A percentile compares a stretch with the other conserved stretches of the same genome.
phyloP scores from a whole-genome alignment of 2,329 filamentous ascomycete species.

The Cadophora sp. region DNA sequence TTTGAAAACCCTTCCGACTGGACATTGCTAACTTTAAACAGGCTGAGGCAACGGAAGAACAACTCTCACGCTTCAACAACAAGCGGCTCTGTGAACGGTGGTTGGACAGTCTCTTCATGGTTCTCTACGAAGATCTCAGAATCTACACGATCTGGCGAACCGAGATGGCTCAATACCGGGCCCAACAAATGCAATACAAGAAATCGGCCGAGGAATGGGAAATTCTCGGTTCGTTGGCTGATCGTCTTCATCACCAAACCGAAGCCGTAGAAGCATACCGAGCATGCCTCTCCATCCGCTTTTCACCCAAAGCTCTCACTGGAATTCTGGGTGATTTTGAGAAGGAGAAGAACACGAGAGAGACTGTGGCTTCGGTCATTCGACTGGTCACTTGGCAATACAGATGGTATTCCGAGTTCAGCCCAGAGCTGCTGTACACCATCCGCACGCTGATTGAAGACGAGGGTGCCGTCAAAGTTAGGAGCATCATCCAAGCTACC shows the following conservation, averaged over 20 bases:
- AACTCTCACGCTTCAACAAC: constrained; percentile 92
- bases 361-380: constrained; percentile 85
- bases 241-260: constrained; percentile 88
- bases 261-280: constrained; percentile 95
- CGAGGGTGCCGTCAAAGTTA: constrained; percentile 95
- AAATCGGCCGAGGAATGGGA: constrained; percentile 99
- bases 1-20: constrained; percentile 30
- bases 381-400: constrained; percentile 97
- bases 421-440: constrained; percentile 84
- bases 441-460: constrained; percentile 95
- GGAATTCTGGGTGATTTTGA: constrained; percentile 85
- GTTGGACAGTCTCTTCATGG: constrained; percentile 99
- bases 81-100: constrained; percentile 97
- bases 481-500: constrained; percentile 96
- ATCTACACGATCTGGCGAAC: constrained; percentile 99
- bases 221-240: constrained; percentile 90
- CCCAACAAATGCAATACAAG: constrained; percentile 93
- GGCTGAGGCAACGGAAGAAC: constrained; percentile 69
- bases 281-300: constrained; percentile 83
- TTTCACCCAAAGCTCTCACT: constrained; percentile 90
- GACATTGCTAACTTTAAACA: constrained; percentile 46
- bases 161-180: constrained; percentile 93
- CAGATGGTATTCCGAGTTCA: constrained; percentile 99
- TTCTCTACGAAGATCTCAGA: constrained; percentile 94
- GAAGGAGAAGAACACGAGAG: constrained; percentile 77